Evolutionary conservation across 2,329 filamentous ascomycete species (phyloP), one percentile per base, ranked within the genome.

Genomic region (Verticillium tricorpus): DNA sequence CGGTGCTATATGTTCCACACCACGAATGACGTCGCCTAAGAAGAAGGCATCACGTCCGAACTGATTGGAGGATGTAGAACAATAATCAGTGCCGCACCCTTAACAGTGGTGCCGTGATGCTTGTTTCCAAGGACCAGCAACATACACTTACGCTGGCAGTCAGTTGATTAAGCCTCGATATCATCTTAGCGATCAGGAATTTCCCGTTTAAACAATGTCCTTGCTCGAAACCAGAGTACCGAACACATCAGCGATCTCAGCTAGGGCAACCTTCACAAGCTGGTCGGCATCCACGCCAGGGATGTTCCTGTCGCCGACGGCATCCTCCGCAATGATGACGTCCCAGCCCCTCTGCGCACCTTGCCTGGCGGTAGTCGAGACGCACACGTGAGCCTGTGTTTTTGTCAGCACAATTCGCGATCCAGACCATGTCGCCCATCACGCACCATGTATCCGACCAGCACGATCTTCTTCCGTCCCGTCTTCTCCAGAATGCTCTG

Each of bases 221-320:
- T 65, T 66, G 61, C 70, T 73, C 63, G 71, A 63, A n/a, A 89
- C 75, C 7, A 89, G 76, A 0, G 85, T 89, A 0, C 79, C 87
- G 72, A 89, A 89, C 1, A 78, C 82, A 79, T 90, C 88, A 0
- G 69, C 84, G 69, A 90, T 73, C 72, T 90, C 87, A 6, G 78
- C 77, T 66, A 90, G 72, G 2, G 78, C 78, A 63, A 83, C 80
- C 71, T 74, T 70, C 1, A 75, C 73, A 25, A 89, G 69, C 61
- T 87, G 80, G 12, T 80, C 79, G 0, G 83, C 86, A 6, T 77
- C 75, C 0, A 81, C 82, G 1, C 87, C 87, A 1, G 88, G 88
- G 55, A 90, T 88, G 69, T 89, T 80, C 9, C 88, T 73, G 71
- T 90, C 87, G 0, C 88, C 88, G 40, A 91, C 82, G 0, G 79